Percentiles rank a stretch among this genome's conserved stretches.
phyloP scores from a whole-genome alignment of 208 protist genomes.

The Leishmania tarentolae region DNA sequence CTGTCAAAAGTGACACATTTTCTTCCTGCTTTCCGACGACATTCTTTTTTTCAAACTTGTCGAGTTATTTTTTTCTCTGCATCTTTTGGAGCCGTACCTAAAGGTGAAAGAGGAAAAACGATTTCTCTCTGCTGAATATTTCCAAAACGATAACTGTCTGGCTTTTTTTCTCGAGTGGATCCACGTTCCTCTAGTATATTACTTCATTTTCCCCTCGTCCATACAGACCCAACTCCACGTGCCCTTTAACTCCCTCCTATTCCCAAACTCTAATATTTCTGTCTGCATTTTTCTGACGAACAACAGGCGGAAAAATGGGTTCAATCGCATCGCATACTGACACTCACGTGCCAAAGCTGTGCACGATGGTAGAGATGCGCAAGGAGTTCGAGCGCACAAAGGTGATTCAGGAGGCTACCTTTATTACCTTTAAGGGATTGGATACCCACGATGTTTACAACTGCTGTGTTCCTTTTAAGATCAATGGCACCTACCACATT shows the following conservation, averaged over 20 bases:
- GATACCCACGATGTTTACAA: conserved; percentile 66
- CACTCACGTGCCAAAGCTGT: conserved; percentile 29
- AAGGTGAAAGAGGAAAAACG: neutral
- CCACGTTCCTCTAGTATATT: neutral
- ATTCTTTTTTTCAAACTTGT: neutral
- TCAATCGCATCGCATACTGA: neutral
- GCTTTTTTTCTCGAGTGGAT: neutral
- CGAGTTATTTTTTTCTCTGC: neutral
- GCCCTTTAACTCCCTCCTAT: neutral
- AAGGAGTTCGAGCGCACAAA: conserved; percentile 52
- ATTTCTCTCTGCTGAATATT: neutral
- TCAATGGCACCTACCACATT: conserved; percentile 47
- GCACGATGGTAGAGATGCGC: conserved; percentile 42
- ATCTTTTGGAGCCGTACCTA: neutral
- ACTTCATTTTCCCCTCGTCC: neutral
- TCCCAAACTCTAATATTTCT: neutral
- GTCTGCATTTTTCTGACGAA: neutral
- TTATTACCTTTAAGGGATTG: conserved; percentile 52
- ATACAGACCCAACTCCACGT: neutral
- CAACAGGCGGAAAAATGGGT: conserved; percentile 25
- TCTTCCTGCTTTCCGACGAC: neutral
- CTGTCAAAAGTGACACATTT: neutral
- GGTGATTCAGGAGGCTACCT: conserved; percentile 35
- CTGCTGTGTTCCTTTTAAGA: conserved; percentile 54
- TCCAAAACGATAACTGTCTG: neutral